Base-by-base conservation (phyloP, 2,329 filamentous ascomycete genomes). In the Fonsecaea pugnacius region DNA sequence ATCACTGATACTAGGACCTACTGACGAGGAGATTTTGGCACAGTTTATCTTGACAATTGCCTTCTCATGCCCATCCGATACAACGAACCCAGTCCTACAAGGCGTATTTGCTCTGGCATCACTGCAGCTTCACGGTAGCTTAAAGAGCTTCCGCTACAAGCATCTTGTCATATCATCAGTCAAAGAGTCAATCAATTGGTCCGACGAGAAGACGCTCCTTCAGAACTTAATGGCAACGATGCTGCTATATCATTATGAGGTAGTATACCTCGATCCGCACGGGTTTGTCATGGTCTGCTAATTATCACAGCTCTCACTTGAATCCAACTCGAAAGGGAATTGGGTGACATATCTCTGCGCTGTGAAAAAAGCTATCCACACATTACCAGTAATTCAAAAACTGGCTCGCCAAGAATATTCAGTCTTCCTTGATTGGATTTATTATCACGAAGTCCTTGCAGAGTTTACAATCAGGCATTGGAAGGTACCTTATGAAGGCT, bases 241-340 rank as follows among this genome's bases (percentile, higher is more conserved):
- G 65, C 65, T 67, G 21, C 59, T 67, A 51, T 67, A 67, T 67
- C 62, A 67, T 63, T 65, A 67, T 54, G 62, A 67, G 62, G 65
- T 65, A 62, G 27, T 55, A 21, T 35, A 33, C 48, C 50, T 54
- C 58, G n/a, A 27, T 57, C 51, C 32, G 35, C 36, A 38, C 32
- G 30, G 56, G 64, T 48, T 50, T 46, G 21, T 33, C 40, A 63
- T 48, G 36, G 54, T 56, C 55, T 18, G 24, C 63, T 66, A 60
- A 66, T 36, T 0, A 63, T 63, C 43, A 58, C 56, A 66, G 64
- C 64, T 66, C 38, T 63, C 64, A n/a, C 60, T 66, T 38, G 64
- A 66, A 50, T 64, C 60, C 32, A 58, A 61, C 60, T 64, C 60
- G 12, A 66, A 66, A 61, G 64, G 59, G 27, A 65, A 52, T 60